Evolutionary conservation across 1,139 yeast genomes (phyloP).

Genomic region (Waltiozyma sp.): DNA sequence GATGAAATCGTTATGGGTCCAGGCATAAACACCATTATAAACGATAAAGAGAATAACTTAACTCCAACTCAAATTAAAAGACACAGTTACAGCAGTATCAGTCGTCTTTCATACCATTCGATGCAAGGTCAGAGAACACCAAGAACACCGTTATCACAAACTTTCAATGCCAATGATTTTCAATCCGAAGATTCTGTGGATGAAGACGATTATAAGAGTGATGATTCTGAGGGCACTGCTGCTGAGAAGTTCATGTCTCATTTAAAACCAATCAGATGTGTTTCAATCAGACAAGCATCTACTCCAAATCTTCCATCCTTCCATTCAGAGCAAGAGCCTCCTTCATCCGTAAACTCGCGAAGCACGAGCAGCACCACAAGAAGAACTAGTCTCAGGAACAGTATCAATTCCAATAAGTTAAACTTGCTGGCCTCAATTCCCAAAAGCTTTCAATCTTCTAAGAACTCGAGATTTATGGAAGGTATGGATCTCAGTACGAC

Average conservation of each 20-base stretch:
- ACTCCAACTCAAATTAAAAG: not conserved
- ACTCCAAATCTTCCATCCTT: not conserved
- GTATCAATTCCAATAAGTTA: not conserved
- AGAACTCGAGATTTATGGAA: not conserved
- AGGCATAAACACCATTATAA: not conserved
- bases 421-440: not conserved
- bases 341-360: not conserved
- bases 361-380: not conserved
- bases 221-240: not conserved
- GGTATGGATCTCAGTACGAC: not conserved
- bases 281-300: slow-evolving; percentile 3
- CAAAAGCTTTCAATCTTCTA: not conserved
- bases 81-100: not conserved
- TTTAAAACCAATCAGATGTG: slow-evolving; percentile 15
- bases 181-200: slow-evolving; percentile 1
- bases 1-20: not conserved
- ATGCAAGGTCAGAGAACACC: not conserved
- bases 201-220: not conserved
- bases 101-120: not conserved
- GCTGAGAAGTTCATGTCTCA: not conserved
- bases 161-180: not conserved
- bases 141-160: not conserved
- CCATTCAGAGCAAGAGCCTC: not conserved
- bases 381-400: not conserved
- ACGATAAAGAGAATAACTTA: not conserved